These are phyloP conservation scores for Schizothecium vesticola DNA, from an alignment of 495 filamentous ascomycete species.

Conservation along the genomic window DNA sequence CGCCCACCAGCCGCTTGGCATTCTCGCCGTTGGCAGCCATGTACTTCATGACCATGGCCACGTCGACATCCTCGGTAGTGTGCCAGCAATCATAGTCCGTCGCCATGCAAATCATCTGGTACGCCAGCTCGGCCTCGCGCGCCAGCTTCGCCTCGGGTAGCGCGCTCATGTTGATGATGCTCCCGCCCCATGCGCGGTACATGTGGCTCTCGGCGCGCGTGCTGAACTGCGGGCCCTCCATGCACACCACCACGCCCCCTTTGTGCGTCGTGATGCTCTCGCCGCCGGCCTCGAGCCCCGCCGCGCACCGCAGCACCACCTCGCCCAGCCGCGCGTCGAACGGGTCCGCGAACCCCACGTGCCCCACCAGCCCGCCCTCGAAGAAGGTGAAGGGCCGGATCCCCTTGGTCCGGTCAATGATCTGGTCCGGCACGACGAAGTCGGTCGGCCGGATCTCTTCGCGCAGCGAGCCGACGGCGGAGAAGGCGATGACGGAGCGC, in stretches of 20 bases:
- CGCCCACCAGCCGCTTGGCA: slow-evolving; percentile 75
- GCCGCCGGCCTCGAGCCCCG: slow-evolving; percentile 70
- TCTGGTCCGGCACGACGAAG: slow-evolving; percentile 92
- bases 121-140: slow-evolving; percentile 90
- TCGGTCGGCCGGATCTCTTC: slow-evolving; percentile 91
- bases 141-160: slow-evolving; percentile 97
- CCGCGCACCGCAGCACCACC: slow-evolving; percentile 66
- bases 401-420: slow-evolving; percentile 97
- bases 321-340: slow-evolving; percentile 75
- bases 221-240: slow-evolving; percentile 96
- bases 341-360: slow-evolving; percentile 92
- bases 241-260: slow-evolving; percentile 78
- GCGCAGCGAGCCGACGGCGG: slow-evolving; percentile 85
- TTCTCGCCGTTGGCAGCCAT: slow-evolving; percentile 91
- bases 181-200: slow-evolving; percentile 88
- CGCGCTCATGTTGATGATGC: slow-evolving; percentile 94
- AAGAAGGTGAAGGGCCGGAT: slow-evolving; percentile 92
- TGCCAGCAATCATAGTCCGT: slow-evolving; percentile 99
- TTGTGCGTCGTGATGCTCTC: slow-evolving; percentile 63
- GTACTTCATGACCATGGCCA: slow-evolving; percentile 94
- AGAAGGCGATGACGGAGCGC: slow-evolving; percentile 85
- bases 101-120: slow-evolving; percentile 98
- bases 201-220: slow-evolving; percentile 94
- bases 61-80: slow-evolving; percentile 68
- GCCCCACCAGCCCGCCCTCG: slow-evolving; percentile 85